Evolutionary conservation across 1,284 basidiomycete genomes (phyloP).

Genomic region (Trichosporon coremiiforme): DNA sequence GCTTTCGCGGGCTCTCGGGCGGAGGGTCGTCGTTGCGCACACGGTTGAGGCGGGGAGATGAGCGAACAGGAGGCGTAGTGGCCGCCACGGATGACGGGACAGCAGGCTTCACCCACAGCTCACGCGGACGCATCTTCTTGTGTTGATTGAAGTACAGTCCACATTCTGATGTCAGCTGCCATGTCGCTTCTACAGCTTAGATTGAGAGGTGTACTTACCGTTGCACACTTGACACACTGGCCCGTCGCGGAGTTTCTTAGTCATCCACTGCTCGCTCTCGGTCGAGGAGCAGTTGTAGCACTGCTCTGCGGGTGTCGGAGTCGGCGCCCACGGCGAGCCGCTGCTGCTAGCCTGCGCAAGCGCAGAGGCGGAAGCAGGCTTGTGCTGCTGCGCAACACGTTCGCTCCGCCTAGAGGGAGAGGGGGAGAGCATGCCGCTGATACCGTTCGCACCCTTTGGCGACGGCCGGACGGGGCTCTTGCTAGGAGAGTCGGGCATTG

Average conservation of each 20-base stretch:
- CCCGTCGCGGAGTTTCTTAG: slow-evolving; percentile 47
- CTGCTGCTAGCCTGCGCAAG: slow-evolving; percentile 2
- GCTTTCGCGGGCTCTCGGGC: slow-evolving; percentile 39
- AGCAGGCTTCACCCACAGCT: slow-evolving; percentile 38
- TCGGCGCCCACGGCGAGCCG: slow-evolving; percentile 6
- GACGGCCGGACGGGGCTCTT: slow-evolving; percentile 6
- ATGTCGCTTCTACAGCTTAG: too few relatives aligned
- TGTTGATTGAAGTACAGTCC: slow-evolving; percentile 54
- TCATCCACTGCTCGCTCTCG: slow-evolving; percentile 46
- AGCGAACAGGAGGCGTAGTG: slow-evolving; percentile 7
- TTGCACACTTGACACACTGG: slow-evolving; percentile 50
- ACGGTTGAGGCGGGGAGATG: slow-evolving; percentile 23
- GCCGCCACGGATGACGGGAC: background rate
- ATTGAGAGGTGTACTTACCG: slow-evolving; percentile 37
- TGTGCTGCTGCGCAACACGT: background rate
- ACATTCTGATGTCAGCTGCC: slow-evolving; percentile 39
- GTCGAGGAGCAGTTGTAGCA: slow-evolving; percentile 53
- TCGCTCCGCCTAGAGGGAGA: slow-evolving; percentile 3
- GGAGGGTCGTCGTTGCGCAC: slow-evolving; percentile 19
- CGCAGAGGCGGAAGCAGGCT: background rate
- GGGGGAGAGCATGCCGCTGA: slow-evolving; percentile 2
- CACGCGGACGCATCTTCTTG: slow-evolving; percentile 51
- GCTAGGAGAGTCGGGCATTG: slow-evolving; percentile 34
- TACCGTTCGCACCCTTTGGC: slow-evolving; percentile 13
- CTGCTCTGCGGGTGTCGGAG: slow-evolving; percentile 8